Percentiles rank a stretch among this genome's conserved stretches.
Conservation (phyloP, 768 basidiomycete genomes). For the Phanerochaete sordida region DNA sequence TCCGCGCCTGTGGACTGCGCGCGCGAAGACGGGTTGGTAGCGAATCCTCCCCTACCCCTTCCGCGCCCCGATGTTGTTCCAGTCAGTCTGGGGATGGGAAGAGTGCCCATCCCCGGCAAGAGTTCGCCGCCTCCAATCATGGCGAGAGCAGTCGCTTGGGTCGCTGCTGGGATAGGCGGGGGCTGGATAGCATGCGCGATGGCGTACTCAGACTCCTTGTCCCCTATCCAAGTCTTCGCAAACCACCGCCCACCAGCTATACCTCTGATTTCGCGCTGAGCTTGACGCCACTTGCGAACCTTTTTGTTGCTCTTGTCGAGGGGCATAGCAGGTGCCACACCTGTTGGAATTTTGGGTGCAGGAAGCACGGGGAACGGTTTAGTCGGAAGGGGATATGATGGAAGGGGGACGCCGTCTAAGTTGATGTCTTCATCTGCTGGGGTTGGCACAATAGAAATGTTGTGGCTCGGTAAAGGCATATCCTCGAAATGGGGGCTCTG, state of each 20-base stretch:
- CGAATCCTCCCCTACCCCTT: constrained; percentile 7
- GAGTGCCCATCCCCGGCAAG: constrained; percentile 7
- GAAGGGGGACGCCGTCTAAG: constrained; percentile 59
- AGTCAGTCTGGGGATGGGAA: constrained; percentile 19
- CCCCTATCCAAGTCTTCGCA: constrained; percentile 76
- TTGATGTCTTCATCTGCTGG: constrained; percentile 37
- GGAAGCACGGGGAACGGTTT: constrained; percentile 82
- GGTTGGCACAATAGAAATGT: constrained; percentile 6
- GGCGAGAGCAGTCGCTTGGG: constrained; percentile 8
- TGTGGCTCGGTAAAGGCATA: constrained; percentile 7
- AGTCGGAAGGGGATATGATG: constrained; percentile 75
- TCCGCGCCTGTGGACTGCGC: constrained; percentile 21
- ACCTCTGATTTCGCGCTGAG: constrained; percentile 74
- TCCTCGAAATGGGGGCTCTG: constrained; percentile 26
- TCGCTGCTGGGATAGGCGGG: constrained; percentile 13
- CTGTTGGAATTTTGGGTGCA: constrained; percentile 70
- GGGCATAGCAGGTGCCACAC: constrained; percentile 63
- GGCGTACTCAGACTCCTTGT: constrained; percentile 70
- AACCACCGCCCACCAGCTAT: constrained; percentile 86
- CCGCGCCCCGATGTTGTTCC: constrained; percentile 6
- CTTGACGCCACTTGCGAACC: constrained; percentile 70
- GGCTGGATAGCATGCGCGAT: constrained; percentile 16
- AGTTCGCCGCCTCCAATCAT: constrained; percentile 8
- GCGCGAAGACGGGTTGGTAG: constrained; percentile 19
- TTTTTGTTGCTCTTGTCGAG: constrained; percentile 62